These are phyloP conservation scores for Paraphysoderma sedebokerense DNA, from an alignment of 371 early-diverging fungal species.

Conservation along the genomic window DNA sequence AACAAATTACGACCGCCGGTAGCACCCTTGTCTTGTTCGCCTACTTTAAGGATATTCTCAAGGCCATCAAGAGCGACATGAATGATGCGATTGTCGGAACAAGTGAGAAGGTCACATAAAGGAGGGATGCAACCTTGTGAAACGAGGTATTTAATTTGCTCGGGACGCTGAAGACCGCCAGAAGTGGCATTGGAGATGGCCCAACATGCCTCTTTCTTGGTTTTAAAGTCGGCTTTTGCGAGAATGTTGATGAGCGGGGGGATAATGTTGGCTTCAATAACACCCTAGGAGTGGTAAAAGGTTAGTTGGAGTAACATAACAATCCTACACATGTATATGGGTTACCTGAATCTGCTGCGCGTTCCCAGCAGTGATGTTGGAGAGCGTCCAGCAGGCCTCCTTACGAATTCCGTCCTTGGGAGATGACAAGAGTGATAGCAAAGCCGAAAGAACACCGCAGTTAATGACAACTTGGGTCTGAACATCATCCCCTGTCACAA, in stretches of 20 bases:
- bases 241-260: slow-evolving; percentile 83
- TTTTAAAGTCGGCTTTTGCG: slow-evolving; percentile 82
- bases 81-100: slow-evolving; percentile 82
- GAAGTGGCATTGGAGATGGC: slow-evolving; percentile 97
- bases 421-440: slow-evolving; percentile 61
- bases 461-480: slow-evolving; percentile 95
- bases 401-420: slow-evolving; percentile 91
- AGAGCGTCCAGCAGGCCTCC: slow-evolving; percentile 99
- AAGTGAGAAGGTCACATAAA: slow-evolving; percentile 77
- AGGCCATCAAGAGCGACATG: slow-evolving; percentile 93
- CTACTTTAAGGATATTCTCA: slow-evolving; percentile 93
- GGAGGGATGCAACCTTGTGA: slow-evolving; percentile 84
- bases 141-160: slow-evolving; percentile 80
- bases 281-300: no score
- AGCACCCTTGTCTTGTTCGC: slow-evolving; percentile 47
- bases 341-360: slow-evolving; percentile 73
- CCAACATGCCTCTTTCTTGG: slow-evolving; percentile 99
- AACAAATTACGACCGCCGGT: slow-evolving; percentile 57
- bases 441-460: slow-evolving; percentile 67
- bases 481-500: slow-evolving; percentile 95
- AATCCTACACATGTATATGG: no score
- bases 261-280: slow-evolving; percentile 88
- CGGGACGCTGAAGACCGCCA: slow-evolving; percentile 71
- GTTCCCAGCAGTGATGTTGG: slow-evolving; percentile 99
- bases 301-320: neutral